Conservation (phyloP, 352 stramenopile genomes). For the Phytophthora ohioensis region DNA sequence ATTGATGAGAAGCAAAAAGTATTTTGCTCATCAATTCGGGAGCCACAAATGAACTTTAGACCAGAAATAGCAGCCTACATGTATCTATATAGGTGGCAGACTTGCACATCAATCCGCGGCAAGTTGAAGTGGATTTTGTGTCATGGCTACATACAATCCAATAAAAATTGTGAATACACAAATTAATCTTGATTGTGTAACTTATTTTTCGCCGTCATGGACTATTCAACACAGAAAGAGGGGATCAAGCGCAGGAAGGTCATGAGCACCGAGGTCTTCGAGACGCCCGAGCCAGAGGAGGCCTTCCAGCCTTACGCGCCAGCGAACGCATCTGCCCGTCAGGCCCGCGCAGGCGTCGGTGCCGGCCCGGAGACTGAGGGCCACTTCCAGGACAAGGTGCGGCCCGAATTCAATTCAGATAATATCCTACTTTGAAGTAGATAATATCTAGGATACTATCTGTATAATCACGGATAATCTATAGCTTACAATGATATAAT, state of each 20-base stretch:
- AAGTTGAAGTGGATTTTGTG: slow-evolving; percentile 1
- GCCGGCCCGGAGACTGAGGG: slow-evolving; percentile 46
- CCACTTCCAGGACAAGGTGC: slow-evolving; percentile 70
- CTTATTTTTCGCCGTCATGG: slow-evolving; percentile 29
- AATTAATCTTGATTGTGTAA: slow-evolving; percentile 2
- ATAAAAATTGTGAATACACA: background rate
- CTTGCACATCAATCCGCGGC: too few relatives aligned
- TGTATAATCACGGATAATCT: too few relatives aligned
- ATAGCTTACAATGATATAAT: slow-evolving; percentile 5
- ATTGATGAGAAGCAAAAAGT: background rate
- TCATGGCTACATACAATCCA: slow-evolving; percentile 4
- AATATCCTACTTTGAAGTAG: too few relatives aligned
- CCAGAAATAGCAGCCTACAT: too few relatives aligned
- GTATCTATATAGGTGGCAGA: too few relatives aligned
- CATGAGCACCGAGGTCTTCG: slow-evolving; percentile 81
- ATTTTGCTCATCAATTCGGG: too few relatives aligned
- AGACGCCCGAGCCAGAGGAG: slow-evolving; percentile 75
- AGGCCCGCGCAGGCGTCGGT: slow-evolving; percentile 18
- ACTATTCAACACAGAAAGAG: slow-evolving; percentile 49
- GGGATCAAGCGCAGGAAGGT: slow-evolving; percentile 54
- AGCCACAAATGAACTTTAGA: too few relatives aligned
- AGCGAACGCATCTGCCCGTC: slow-evolving; percentile 40
- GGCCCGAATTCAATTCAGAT: background rate
- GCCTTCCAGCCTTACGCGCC: slow-evolving; percentile 69
- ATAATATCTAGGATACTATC: too few relatives aligned